Conservation (phyloP, 768 basidiomycete genomes). For the Holtermanniella nyarrowii region DNA sequence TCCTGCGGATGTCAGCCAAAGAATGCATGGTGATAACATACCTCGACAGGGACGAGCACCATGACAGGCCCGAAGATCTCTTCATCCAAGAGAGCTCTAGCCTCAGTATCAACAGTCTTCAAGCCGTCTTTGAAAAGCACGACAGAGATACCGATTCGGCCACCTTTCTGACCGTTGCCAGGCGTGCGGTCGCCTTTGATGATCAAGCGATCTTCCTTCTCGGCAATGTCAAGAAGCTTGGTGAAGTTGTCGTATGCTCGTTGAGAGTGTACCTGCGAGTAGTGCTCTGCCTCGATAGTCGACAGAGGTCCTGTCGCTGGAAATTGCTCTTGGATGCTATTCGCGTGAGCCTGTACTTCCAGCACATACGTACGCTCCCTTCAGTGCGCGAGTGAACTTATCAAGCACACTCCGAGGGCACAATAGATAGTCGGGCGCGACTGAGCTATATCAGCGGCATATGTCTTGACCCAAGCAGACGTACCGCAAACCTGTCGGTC, state of each 20-base stretch:
- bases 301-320: not conserved
- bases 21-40: not conserved
- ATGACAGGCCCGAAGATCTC: constrained; percentile 41
- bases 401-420: constrained; percentile 22
- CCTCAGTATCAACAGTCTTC: constrained; percentile 11
- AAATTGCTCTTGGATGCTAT: not conserved
- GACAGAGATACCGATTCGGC: constrained; percentile 35
- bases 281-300: not conserved
- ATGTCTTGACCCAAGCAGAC: not conserved
- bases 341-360: not conserved
- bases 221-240: constrained; percentile 26
- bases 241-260: constrained; percentile 22
- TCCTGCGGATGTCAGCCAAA: constrained; percentile 11
- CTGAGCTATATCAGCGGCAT: constrained; percentile 6
- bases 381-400: constrained; percentile 23
- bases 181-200: constrained; percentile 30
- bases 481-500: constrained; percentile 25
- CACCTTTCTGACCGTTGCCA: not conserved
- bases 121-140: constrained; percentile 21
- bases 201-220: constrained; percentile 26
- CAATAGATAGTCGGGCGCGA: constrained; percentile 36
- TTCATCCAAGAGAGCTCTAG: constrained; percentile 23
- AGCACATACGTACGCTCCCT: constrained; percentile 14
- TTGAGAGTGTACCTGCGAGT: constrained; percentile 2
- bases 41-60: constrained; percentile 36